Evolutionary conservation across 352 stramenopile species (phyloP).

Genomic region (Phytophthora pluvialis): DNA sequence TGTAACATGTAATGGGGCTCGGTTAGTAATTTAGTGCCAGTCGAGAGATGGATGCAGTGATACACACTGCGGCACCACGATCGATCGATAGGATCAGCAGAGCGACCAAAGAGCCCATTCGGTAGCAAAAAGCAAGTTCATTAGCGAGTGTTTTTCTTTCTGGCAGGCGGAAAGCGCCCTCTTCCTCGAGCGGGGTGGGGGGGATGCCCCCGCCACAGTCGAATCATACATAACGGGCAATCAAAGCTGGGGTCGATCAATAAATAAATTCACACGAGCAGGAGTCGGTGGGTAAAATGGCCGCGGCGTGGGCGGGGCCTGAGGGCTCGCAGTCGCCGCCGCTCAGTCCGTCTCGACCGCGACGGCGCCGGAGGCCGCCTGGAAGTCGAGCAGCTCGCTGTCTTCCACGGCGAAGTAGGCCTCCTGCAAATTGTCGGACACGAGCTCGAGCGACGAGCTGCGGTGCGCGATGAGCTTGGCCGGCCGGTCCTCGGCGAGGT

Average conservation of each 20-base stretch:
- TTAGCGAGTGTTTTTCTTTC: slow-evolving; percentile 40
- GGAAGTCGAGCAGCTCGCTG: slow-evolving; percentile 72
- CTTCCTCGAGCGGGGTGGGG: slow-evolving; percentile 2
- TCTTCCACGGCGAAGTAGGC: slow-evolving; percentile 73
- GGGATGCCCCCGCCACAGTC: slow-evolving; percentile 20
- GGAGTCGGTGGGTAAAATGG: slow-evolving; percentile 23
- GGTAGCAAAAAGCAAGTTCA: slow-evolving; percentile 40
- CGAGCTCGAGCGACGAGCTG: slow-evolving; percentile 60
- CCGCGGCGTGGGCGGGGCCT: slow-evolving; percentile 3
- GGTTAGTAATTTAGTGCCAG: slow-evolving; percentile 24
- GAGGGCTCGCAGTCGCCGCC: not conserved
- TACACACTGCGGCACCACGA: not conserved
- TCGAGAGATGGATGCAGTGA: slow-evolving; percentile 2
- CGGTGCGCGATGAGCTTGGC: slow-evolving; percentile 38
- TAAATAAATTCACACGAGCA: slow-evolving; percentile 53
- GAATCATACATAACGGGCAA: slow-evolving; percentile 50
- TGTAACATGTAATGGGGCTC: slow-evolving; percentile 14
- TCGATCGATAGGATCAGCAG: not conserved
- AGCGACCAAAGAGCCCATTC: not conserved
- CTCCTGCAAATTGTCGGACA: slow-evolving; percentile 82
- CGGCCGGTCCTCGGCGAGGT: slow-evolving; percentile 39
- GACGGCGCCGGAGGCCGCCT: slow-evolving; percentile 23
- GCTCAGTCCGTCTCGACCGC: slow-evolving; percentile 38
- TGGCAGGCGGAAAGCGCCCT: slow-evolving; percentile 15
- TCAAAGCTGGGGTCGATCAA: slow-evolving; percentile 46